A percentile compares a stretch with the other conserved stretches of the same genome.
Evolutionary conservation across 176 grass and related monocot species (phyloP).

Genomic region (Triticum turgidum): DNA sequence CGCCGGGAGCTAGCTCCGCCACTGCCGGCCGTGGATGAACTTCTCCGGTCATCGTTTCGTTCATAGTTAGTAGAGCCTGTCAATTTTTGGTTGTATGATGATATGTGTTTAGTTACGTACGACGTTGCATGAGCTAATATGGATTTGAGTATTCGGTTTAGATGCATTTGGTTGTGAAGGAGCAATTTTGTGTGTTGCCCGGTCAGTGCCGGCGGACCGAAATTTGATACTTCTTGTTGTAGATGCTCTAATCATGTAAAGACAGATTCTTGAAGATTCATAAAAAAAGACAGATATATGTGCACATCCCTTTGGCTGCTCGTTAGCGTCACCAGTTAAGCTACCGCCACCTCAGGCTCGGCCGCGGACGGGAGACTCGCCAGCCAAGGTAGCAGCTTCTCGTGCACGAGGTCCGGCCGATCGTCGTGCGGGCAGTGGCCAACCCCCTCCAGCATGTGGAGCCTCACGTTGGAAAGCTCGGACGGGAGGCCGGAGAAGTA

Average conservation of each 20-base stretch:
- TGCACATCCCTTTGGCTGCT: neutral
- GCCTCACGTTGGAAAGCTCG: slow-evolving; percentile 55
- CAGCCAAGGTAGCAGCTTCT: slow-evolving; percentile 79
- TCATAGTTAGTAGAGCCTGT: too few relatives aligned
- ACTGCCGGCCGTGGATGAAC: too few relatives aligned
- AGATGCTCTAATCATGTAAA: neutral
- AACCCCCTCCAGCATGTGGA: slow-evolving; percentile 66
- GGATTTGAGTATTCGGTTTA: too few relatives aligned
- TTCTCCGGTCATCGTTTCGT: too few relatives aligned
- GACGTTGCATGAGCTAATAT: too few relatives aligned
- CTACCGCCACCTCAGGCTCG: slow-evolving; percentile 11
- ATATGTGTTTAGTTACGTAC: too few relatives aligned
- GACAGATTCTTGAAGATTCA: neutral
- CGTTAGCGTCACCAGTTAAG: neutral
- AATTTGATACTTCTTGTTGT: too few relatives aligned
- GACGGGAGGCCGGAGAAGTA: slow-evolving; percentile 70
- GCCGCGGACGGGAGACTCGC: slow-evolving; percentile 30
- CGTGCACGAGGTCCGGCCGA: slow-evolving; percentile 74
- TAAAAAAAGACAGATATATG: neutral
- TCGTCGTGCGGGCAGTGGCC: slow-evolving; percentile 96
- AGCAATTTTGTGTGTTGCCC: too few relatives aligned
- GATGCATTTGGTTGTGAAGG: too few relatives aligned
- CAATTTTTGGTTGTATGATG: too few relatives aligned
- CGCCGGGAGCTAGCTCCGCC: too few relatives aligned
- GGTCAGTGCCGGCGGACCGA: too few relatives aligned